Base-by-base conservation (phyloP, 495 filamentous ascomycete genomes). In the Penicillium pancosmium region DNA sequence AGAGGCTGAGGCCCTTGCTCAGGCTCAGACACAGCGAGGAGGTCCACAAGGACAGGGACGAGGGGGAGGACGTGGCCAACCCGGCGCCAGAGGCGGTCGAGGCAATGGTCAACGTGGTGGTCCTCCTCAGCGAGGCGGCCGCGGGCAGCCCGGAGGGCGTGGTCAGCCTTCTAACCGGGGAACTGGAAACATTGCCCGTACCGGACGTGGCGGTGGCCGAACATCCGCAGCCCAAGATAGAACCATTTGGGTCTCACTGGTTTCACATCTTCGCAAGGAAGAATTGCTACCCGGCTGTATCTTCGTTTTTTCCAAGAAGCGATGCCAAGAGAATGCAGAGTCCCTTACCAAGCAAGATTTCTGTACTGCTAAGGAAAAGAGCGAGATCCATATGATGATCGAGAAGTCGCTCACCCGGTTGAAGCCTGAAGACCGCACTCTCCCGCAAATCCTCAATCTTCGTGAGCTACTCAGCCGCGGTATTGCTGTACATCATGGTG, bases 261-360 rank as follows among this genome's bases (percentile, higher is more conserved):
- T 98, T 13, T 90, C 96, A 63, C 90, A 91, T 75, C 81, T 98
- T 52, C 90, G 86, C 65, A 95, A 96, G 67, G 84, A 91, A 57
- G 91, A 85, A 41, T 80, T 98, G 5, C 80, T 98, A 11, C 94
- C 94, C 0, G 91, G 87, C 43, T 97, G 93, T 73, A 93, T 98
- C 58, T 98, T 98, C 72, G 94, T 98, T 47, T 98, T 98, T 73
- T 97, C 93, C 27, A 98, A 98, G 79, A 96, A 91, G 72, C 81
- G 94, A 54, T 98, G 95, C 65, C 93, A 98, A 70, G 90, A 97
- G 67, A 98, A 98, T 68, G 94, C 95, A 10, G 91, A 98, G 63
- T 92, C 94, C 0, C 80, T 98, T 19, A 92, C 89, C 58, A 97
- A 95, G 64, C 88, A 95, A 56, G 95, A 98, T 73, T 97, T 93